A percentile compares a stretch with the other conserved stretches of the same genome.
Evolutionary conservation across 139 green algal species (phyloP).

Genomic region (Chlorella vulgaris): DNA sequence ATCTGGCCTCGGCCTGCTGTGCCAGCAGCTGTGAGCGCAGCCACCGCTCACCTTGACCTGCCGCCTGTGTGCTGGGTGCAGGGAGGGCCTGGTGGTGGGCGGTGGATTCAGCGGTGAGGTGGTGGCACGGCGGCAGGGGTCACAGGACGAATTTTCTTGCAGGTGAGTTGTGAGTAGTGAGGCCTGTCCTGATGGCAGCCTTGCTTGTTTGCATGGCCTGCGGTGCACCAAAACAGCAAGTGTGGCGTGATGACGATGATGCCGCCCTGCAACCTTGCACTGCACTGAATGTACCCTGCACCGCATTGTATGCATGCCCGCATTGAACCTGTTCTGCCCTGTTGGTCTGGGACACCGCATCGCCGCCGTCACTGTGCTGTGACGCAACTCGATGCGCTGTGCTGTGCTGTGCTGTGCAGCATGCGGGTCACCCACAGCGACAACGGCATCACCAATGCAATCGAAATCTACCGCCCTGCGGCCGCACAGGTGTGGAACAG

Average conservation of each 20-base stretch:
- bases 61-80: background rate
- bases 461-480: slow-evolving; percentile 69
- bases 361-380: background rate
- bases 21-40: too few relatives aligned
- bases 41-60: background rate
- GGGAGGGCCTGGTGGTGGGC: slow-evolving; percentile 71
- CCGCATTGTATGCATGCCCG: too few relatives aligned
- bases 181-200: too few relatives aligned
- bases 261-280: too few relatives aligned
- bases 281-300: too few relatives aligned
- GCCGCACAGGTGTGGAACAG: slow-evolving; percentile 11
- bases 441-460: slow-evolving; percentile 95
- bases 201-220: too few relatives aligned
- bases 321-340: background rate
- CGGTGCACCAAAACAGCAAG: background rate
- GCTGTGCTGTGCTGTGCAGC: slow-evolving; percentile 10
- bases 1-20: too few relatives aligned
- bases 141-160: background rate
- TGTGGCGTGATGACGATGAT: background rate
- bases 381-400: background rate
- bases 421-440: slow-evolving; percentile 60
- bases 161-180: too few relatives aligned
- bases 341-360: background rate
- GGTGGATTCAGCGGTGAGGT: slow-evolving; percentile 90
- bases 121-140: slow-evolving; percentile 60